These are phyloP conservation scores for Trichomonascus vanleenenianus DNA, from an alignment of 805 yeast species.

Conservation along the genomic window DNA sequence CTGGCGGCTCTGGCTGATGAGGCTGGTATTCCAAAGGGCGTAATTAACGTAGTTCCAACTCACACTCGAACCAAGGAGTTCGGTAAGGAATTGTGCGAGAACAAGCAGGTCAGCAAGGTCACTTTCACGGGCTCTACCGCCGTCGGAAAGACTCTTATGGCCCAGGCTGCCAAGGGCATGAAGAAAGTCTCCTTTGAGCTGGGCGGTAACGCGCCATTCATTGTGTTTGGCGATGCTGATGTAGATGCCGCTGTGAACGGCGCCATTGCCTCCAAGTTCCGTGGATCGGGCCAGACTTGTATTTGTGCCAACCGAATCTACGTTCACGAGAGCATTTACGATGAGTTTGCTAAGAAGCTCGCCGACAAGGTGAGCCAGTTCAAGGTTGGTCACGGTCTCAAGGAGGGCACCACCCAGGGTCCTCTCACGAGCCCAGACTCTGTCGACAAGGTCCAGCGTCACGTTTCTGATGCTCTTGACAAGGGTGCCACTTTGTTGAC, in stretches of 20 bases:
- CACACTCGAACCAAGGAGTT: slow-evolving; percentile 29
- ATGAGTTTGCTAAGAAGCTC: slow-evolving; percentile 48
- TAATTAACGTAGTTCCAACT: slow-evolving; percentile 52
- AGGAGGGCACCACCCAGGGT: slow-evolving; percentile 57
- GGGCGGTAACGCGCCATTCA: slow-evolving; percentile 79
- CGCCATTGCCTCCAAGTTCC: slow-evolving; percentile 59
- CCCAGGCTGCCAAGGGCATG: slow-evolving; percentile 50
- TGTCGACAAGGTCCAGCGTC: slow-evolving; percentile 51
- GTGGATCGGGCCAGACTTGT: slow-evolving; percentile 80
- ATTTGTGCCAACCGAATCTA: slow-evolving; percentile 72
- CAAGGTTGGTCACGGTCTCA: slow-evolving; percentile 58
- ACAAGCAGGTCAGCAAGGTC: slow-evolving; percentile 49
- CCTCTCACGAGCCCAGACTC: slow-evolving; percentile 64
- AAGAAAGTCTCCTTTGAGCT: slow-evolving; percentile 70
- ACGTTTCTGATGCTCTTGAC: slow-evolving; percentile 57
- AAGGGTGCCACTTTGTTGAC: slow-evolving; percentile 54
- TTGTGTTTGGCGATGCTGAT: slow-evolving; percentile 70
- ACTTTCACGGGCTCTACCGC: slow-evolving; percentile 77
- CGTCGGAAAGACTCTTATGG: slow-evolving; percentile 63
- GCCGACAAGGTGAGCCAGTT: slow-evolving; percentile 39
- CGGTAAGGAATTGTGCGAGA: slow-evolving; percentile 53
- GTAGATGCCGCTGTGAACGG: slow-evolving; percentile 60
- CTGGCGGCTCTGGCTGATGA: slow-evolving; percentile 49
- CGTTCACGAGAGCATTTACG: slow-evolving; percentile 60
- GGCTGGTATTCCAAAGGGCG: slow-evolving; percentile 71